Evolutionary conservation across 305 asterid species (phyloP), one percentile per base, ranked within the genome.

Genomic region (Lippia alba): DNA sequence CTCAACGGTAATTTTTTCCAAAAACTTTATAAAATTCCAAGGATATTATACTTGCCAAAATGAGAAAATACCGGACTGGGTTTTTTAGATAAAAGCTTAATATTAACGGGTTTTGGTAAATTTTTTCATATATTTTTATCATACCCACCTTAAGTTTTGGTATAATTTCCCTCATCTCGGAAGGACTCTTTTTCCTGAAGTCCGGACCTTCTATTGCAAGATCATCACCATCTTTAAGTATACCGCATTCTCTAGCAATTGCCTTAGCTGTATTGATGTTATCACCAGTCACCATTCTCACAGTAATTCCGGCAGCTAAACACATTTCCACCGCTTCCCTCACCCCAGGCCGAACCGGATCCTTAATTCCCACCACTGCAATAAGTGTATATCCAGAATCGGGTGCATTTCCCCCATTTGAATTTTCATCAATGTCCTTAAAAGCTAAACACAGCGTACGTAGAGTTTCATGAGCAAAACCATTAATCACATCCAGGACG

Each of bases 201-300:
- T 83, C 89, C 0, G 96, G 81, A 70, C 97, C 99, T 82, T 91
- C 97, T 17, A 94, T 79, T 56, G 97, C 96, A 74, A 85, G 76
- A 84, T 87, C 91, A 53, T 72, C 89, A 49, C 72, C 87, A 53
- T 81, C 91, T 58, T 77, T 74, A 36, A 94, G 96, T 58, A 94
- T 94, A 54, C 95, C 99, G 77, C 99, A 94, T 81, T 94, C 99
- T 80, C 64, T 88, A 57, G 99, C 99, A 83, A 94, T 94, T 18
- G 97, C 96, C 81, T 78, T 91, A 70, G 97, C 99, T 0, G 99
- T 94, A 71, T 91, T 83, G 33, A 94, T 82, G 80, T 94, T 91
- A 80, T 91, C 99, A 67, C 99, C 99, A 12, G 97, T 94, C 69
- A 94, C 81, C 99, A 94, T 94, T 33, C 97, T 92, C 56, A 94